phyloP scores from a whole-genome alignment of 1,139 yeast species.

The Hemisphaericaspora subhashii region DNA sequence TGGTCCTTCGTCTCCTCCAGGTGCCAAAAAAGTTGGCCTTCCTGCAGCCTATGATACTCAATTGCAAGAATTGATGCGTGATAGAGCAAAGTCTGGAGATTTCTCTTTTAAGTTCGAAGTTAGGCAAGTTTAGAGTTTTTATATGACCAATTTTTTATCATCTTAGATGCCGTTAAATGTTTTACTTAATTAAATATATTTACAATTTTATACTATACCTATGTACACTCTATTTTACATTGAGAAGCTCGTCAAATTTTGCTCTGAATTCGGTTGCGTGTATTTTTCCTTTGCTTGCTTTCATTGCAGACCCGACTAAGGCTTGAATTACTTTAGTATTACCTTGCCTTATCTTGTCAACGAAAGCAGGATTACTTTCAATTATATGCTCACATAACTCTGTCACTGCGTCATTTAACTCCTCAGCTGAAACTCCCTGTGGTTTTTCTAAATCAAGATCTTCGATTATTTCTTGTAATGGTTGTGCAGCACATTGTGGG shows the following conservation, averaged over 20 bases:
- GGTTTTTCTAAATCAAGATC: constrained; percentile 54
- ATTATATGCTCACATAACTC: constrained; percentile 57
- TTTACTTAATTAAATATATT: too few species aligned
- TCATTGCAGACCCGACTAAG: constrained; percentile 85
- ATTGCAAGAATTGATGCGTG: constrained; percentile 5
- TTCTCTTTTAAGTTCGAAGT: constrained; percentile 7
- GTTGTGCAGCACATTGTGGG: constrained; percentile 29
- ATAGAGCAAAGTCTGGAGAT: constrained; percentile 1
- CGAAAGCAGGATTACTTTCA: constrained; percentile 52
- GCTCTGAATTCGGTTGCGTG: constrained; percentile 49
- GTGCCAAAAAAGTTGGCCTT: neutral
- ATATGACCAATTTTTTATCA: too few species aligned
- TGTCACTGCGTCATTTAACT: constrained; percentile 43
- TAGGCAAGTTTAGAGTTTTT: constrained; percentile 1
- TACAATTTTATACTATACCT: constrained; percentile 1
- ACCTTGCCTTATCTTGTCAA: constrained; percentile 55
- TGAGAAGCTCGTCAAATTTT: constrained; percentile 35
- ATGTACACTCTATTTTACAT: constrained; percentile 1
- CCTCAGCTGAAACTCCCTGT: constrained; percentile 29
- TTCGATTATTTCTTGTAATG: constrained; percentile 48
- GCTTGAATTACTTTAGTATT: constrained; percentile 69
- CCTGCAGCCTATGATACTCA: constrained; percentile 1
- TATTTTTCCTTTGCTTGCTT: constrained; percentile 66
- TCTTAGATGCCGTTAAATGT: too few species aligned
- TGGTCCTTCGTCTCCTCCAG: neutral